Evolutionary conservation across 208 protist species (phyloP).

Genomic region (Leishmania mexicana): DNA sequence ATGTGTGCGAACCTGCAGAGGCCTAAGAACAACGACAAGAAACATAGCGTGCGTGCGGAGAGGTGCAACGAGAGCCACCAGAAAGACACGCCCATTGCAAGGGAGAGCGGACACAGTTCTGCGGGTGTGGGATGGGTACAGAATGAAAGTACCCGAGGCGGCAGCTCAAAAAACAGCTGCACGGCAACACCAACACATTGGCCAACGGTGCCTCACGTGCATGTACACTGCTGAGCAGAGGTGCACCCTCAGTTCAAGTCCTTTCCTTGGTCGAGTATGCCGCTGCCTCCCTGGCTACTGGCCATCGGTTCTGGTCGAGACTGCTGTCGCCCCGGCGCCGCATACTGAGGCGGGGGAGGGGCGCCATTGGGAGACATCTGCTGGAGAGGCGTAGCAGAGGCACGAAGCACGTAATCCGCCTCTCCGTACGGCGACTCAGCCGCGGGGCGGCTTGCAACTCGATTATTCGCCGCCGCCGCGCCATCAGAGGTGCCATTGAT

Average conservation of each 20-base stretch:
- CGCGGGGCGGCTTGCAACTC: background rate
- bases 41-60: background rate
- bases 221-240: background rate
- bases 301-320: background rate
- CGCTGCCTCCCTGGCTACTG: background rate
- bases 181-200: background rate
- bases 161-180: background rate
- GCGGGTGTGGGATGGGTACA: too few relatives aligned
- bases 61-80: background rate
- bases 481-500: background rate
- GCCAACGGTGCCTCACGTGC: background rate
- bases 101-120: too few relatives aligned
- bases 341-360: background rate
- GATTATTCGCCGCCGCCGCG: background rate
- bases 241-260: background rate
- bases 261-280: background rate
- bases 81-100: too few relatives aligned
- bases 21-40: too few relatives aligned
- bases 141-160: background rate
- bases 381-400: background rate
- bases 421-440: constrained; percentile 19
- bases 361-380: background rate
- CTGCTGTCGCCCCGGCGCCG: background rate
- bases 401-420: constrained; percentile 17
- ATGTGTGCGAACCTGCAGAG: too few relatives aligned